Percentiles rank a stretch among this genome's conserved stretches.
Conservation (phyloP, 768 basidiomycete genomes). For the Lanmaoa pseudosensibilis region DNA sequence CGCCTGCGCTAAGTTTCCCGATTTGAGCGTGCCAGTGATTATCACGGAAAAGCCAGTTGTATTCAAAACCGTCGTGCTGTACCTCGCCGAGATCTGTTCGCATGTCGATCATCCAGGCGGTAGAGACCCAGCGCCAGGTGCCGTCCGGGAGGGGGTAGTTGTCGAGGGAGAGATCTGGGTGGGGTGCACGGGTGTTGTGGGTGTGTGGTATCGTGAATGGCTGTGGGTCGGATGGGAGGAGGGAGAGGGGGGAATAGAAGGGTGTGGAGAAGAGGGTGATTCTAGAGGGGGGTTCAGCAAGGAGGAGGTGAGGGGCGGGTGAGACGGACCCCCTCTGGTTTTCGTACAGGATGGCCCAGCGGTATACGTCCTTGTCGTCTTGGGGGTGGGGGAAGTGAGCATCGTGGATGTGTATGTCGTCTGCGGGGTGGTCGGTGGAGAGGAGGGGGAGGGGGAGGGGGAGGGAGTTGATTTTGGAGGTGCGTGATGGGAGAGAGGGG, state of each 20-base stretch:
- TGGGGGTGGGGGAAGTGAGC: constrained; percentile 21
- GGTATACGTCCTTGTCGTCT: constrained; percentile 53
- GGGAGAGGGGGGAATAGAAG: constrained; percentile 66
- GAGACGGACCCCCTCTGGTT: constrained; percentile 74
- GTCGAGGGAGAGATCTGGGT: constrained; percentile 55
- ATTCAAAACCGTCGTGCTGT: constrained; percentile 83
- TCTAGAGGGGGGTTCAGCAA: constrained; percentile 33
- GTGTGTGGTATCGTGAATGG: constrained; percentile 64
- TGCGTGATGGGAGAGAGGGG: constrained; percentile 36
- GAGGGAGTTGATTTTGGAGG: neutral
- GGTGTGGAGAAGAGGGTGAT: constrained; percentile 70
- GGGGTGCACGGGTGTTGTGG: constrained; percentile 40
- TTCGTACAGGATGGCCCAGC: constrained; percentile 80
- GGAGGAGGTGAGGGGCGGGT: neutral
- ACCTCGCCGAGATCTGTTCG: constrained; percentile 71
- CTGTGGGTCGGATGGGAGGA: constrained; percentile 71
- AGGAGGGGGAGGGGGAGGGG: neutral
- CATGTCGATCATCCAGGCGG: constrained; percentile 88
- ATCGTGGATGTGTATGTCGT: constrained; percentile 36
- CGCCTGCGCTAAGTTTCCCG: constrained; percentile 60
- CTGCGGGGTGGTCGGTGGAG: neutral
- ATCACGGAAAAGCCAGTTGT: constrained; percentile 74
- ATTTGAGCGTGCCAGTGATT: constrained; percentile 65
- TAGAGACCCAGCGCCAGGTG: constrained; percentile 79
- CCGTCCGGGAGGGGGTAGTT: constrained; percentile 79